Base-by-base conservation (phyloP, 345 rosid genomes). In the Reutealis trisperma region DNA sequence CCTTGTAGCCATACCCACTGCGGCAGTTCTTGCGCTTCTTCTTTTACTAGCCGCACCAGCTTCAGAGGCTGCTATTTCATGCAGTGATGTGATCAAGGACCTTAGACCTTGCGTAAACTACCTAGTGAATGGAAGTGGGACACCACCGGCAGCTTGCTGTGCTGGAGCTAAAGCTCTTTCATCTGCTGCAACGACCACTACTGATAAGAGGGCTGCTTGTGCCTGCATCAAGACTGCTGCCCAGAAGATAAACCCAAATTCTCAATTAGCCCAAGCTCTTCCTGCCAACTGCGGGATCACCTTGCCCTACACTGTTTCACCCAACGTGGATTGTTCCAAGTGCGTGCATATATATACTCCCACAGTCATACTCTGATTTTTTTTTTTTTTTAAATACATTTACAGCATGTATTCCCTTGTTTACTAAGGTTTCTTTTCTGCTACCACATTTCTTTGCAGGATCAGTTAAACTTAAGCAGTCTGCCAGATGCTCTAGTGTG, bases 261-360 rank as follows among this genome's bases (percentile, higher is more conserved):
- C 86, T 32, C 87, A 89, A 73, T 63, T 86, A 68, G 93, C 94
- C 69, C 80, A 89, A 83, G 84, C 87, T 54, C 89, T 91, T 47
- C 90, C 96, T 2, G 64, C 66, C 57, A 89, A 89, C 66, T 93
- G 94, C 69, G 84, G 86, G 13, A 87, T 90, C 81, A 85, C 41
- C 54, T 74, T 89, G 76, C 85, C 93, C 0, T 85, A 86, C 69
- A 41, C 87, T 30, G 74, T 90, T 66, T 85, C 96, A 24, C 69
- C 96, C 22, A 88, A 80, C 60, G 82, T 86, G 19, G 97, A 93
- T 75, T 93, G 97, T 63, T 88, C 86, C 71, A 89, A 86, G 93
- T 91, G 71, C 25, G 79, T 84, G 62, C 13, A 24, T 16, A 2
- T 9, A 59, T 32, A 45, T 66, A 25, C 78, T 19, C 57, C 15